phyloP scores from a whole-genome alignment of 805 yeast genomes.

The Barnettozyma wickerhamii region DNA sequence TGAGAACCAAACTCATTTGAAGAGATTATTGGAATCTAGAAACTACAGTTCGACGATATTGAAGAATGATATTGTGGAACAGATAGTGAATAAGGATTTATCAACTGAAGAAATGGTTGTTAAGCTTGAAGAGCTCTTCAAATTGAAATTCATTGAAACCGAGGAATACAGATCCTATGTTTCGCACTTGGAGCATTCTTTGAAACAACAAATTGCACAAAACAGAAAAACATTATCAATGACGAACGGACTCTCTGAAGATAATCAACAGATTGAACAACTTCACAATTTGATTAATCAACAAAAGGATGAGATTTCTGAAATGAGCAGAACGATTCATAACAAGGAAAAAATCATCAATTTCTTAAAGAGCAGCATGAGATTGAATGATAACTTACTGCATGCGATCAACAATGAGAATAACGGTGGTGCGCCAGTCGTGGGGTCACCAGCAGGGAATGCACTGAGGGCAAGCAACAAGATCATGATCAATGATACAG shows the following conservation, averaged over 20 bases:
- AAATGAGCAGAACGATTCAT: slow-evolving; percentile 53
- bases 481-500: too few species aligned
- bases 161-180: slow-evolving; percentile 60
- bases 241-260: background rate
- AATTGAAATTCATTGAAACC: slow-evolving; percentile 44
- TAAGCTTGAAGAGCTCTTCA: slow-evolving; percentile 42
- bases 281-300: slow-evolving; percentile 36
- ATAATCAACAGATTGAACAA: slow-evolving; percentile 12
- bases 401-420: slow-evolving; percentile 27
- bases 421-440: too few species aligned
- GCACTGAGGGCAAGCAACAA: background rate
- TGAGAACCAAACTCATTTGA: slow-evolving; percentile 66
- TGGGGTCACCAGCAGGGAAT: background rate
- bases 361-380: slow-evolving; percentile 62
- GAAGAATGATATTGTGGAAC: slow-evolving; percentile 56
- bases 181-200: slow-evolving; percentile 51
- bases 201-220: slow-evolving; percentile 27
- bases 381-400: slow-evolving; percentile 42
- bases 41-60: slow-evolving; percentile 49
- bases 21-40: slow-evolving; percentile 58
- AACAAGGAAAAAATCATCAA: slow-evolving; percentile 78
- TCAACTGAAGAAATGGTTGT: slow-evolving; percentile 32
- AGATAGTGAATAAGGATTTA: slow-evolving; percentile 33
- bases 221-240: background rate
- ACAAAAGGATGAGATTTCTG: slow-evolving; percentile 64